Evolutionary conservation across 139 green algal species (phyloP).

Genomic region (Astrephomene gubernaculifera): DNA sequence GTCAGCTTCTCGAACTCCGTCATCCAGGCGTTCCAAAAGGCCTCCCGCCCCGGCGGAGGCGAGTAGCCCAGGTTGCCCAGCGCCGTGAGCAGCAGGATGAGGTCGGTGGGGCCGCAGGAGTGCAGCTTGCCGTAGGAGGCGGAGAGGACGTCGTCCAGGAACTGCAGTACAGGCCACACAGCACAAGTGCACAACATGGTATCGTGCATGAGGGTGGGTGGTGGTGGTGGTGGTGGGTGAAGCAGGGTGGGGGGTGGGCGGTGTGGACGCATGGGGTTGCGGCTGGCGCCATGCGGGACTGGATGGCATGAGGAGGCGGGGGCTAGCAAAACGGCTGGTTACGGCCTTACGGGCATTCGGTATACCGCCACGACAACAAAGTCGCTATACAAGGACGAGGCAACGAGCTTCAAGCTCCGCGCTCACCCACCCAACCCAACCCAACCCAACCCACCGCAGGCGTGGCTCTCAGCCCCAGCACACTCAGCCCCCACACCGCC

Average conservation of each 20-base stretch:
- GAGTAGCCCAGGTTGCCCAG: conserved; percentile 42
- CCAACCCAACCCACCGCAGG: background rate
- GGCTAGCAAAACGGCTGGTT: too few relatives aligned
- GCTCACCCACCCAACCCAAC: background rate
- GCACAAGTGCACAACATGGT: background rate
- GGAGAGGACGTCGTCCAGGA: conserved; percentile 39
- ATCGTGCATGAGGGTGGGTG: background rate
- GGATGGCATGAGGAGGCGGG: too few relatives aligned
- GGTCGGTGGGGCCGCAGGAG: conserved; percentile 31
- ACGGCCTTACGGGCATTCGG: too few relatives aligned
- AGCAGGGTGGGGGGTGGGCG: too few relatives aligned
- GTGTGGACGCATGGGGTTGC: too few relatives aligned
- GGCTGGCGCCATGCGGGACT: too few relatives aligned
- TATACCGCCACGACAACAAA: too few relatives aligned
- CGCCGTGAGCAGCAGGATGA: conserved; percentile 31
- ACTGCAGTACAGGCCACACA: background rate
- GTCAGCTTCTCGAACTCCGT: conserved; percentile 36
- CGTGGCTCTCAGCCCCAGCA: conserved; percentile 5
- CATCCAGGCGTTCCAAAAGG: conserved; percentile 30
- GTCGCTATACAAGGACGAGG: too few relatives aligned
- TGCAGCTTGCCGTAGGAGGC: conserved; percentile 51
- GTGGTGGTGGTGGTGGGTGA: too few relatives aligned
- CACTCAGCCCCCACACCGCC: conserved; percentile 28
- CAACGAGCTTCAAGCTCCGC: too few relatives aligned
- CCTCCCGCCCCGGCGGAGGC: background rate